Evolutionary conservation across 495 filamentous ascomycete species (phyloP), one percentile per base, ranked within the genome.

Genomic region (Entonaema liquescens): DNA sequence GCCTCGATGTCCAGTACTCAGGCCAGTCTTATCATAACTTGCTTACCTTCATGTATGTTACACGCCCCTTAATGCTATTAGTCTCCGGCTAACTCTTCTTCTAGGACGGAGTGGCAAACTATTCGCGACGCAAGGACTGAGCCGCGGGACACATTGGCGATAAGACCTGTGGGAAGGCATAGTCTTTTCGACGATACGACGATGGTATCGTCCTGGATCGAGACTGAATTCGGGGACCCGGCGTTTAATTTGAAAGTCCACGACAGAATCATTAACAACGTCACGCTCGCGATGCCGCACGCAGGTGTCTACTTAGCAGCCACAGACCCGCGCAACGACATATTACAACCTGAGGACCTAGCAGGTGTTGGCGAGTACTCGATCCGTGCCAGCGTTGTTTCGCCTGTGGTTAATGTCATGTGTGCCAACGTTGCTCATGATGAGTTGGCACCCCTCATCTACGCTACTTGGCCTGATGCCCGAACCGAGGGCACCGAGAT

Each of bases 271-370:
- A 75, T 93, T 64, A 89, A 91, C 77, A 93, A 93, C 71, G 85
- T 93, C 42, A 92, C 89, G 0, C 84, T 93, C 68, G 89, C 90
- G 2, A 89, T 93, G 83, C 91, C 91, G 0, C 91, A 93, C 62
- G 82, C 87, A 2, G 89, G 89, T 1, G 79, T 94, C 4, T 85
- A 89, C 26, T 76, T 77, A 21, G 91, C 91, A 2, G 87, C 88
- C 0, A 81, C 80, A 25, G 82, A 92, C 68, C 69, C 79, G 0
- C 77, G 65, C 26, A 94, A 93, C 74, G 71, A 77, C 2, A 91
- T 94, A 52, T 73, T 88, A 42, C 90, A 93, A 68, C 91, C 92
- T 0, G 78, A 83, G 19, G 88, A 90, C 31, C 79, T 90, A 9
- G 83, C 75, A 11, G 90, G 90, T 0, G 82, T 91, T 25, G 91